Evolutionary conservation across 768 basidiomycete species (phyloP), one percentile per base, ranked within the genome.

Genomic region (Roridomyces roridus): DNA sequence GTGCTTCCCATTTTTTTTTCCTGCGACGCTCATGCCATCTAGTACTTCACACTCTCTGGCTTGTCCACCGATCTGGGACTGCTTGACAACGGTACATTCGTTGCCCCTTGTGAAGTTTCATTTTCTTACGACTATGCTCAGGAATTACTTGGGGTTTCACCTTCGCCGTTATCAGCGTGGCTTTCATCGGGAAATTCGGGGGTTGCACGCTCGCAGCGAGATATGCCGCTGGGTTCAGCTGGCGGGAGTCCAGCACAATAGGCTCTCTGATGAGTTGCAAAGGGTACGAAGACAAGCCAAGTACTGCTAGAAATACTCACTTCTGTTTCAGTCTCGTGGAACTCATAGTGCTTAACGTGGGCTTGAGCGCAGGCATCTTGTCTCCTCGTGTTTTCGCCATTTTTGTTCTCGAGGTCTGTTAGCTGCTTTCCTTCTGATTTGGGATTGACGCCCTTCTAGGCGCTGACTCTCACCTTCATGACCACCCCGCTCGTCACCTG

Each of bases 221-320:
- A 37, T 76, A 81, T 26, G 64, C 80, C 10, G 91, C 86, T 8
- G 87, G 89, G 0, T 98, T 93, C 72, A 81, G 74, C 7, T 89
- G 85, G 85, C 80, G 96, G 35, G 96, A 98, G 67, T 74, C 89
- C 0, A 80, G 85, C 31, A 87, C 94, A 0, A 88, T 98, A 46
- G 97, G 97, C 0, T 87, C 91, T 14, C 70, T 98, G 47, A 98
- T 99, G 96, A 91, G 88, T 67, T 96, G 95, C 68, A 96, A 98
- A 80, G 95, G 94, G 90, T 90, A 54, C 31, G 78, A 65, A 2
- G 8, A 34, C 0, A n/a, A n/a, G 9, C 17, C 3, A 20, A 10
- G 18, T 21, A 25, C 20, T 11, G 12, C n/a, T 41, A 31, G 47
- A 12, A 47, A 50, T 25, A 35, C 17, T 50, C 47, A 20, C 44